Base-by-base conservation (phyloP, 108 stramenopile genomes). In the Skeletonema potamos region DNA sequence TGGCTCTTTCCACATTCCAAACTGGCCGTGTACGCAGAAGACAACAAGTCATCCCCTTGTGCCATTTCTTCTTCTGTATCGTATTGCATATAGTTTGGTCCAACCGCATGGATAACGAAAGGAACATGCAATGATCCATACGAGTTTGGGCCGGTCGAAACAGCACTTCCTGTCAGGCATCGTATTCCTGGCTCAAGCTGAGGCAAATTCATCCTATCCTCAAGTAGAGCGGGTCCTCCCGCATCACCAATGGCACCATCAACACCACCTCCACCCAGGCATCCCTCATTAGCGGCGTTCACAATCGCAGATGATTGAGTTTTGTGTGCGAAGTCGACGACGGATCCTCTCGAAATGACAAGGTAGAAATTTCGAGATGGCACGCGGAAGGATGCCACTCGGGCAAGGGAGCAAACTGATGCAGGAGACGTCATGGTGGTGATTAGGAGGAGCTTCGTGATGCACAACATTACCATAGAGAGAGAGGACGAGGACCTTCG, bases 71-170 rank as follows among this genome's bases (percentile, higher is more conserved):
- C 54, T 10, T 62, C 59, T 10, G 64, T 27, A 9, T 54, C 55
- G 44, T 51, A 85, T 22, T 44, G 29, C 43, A 37, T n/a, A 64
- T 90, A 95, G 70, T 85, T 77, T 3, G 94, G 94, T 29, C 94
- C 94, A n/a, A 95, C 94, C 15, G 92, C 92, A 84, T 95, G 94
- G 54, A 95, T 89, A 30, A 89, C 86, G 65, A 85, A 82, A 1
- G 73, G 66, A 12, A 82, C 80, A 13, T 66, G 12, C 22, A 95
- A 56, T 9, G 55, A 41, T 28, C 87, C 92, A 34, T 87, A 90
- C 0, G 57, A 41, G 48, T 79, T 74, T 1, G 92, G 88, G 43
- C 87, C 89, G 15, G 91, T 92, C 2, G 89, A 58, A 1, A 86
- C 82, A 0, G 94, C 94, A 26, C 71, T 59, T 27, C 91, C 93